Conservation (phyloP, 768 basidiomycete species). For the Clathrus columnatus region DNA sequence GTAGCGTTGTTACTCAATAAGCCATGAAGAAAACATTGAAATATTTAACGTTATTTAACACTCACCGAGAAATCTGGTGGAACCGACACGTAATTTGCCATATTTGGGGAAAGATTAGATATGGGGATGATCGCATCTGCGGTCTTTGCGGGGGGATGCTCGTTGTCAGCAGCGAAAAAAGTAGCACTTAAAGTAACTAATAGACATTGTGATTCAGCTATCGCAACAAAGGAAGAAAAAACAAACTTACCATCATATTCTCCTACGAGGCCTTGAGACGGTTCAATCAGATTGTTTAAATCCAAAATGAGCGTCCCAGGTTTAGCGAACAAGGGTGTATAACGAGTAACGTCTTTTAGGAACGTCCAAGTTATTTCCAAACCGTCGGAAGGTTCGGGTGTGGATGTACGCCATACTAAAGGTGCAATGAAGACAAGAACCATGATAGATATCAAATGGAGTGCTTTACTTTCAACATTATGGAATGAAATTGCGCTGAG, state of each 20-base stretch:
- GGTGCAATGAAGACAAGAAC: background rate
- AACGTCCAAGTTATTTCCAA: slow-evolving; percentile 75
- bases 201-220: background rate
- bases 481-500: slow-evolving; percentile 67
- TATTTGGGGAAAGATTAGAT: slow-evolving; percentile 51
- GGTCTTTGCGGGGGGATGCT: slow-evolving; percentile 48
- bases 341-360: slow-evolving; percentile 67
- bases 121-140: slow-evolving; percentile 64
- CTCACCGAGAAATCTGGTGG: slow-evolving; percentile 63
- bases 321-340: slow-evolving; percentile 59
- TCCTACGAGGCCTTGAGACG: slow-evolving; percentile 40
- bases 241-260: slow-evolving; percentile 51
- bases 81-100: slow-evolving; percentile 66
- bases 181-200: slow-evolving; percentile 62
- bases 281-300: slow-evolving; percentile 58
- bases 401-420: slow-evolving; percentile 72
- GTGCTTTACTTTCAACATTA: slow-evolving; percentile 59
- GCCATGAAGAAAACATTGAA: background rate
- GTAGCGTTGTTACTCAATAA: background rate
- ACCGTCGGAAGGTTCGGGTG: slow-evolving; percentile 59
- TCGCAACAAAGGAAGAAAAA: no score
- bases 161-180: slow-evolving; percentile 52
- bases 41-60: background rate
- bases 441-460: background rate
- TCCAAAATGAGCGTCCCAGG: slow-evolving; percentile 64